phyloP scores from a whole-genome alignment of 345 rosid species.

The Clarkia xantiana region DNA sequence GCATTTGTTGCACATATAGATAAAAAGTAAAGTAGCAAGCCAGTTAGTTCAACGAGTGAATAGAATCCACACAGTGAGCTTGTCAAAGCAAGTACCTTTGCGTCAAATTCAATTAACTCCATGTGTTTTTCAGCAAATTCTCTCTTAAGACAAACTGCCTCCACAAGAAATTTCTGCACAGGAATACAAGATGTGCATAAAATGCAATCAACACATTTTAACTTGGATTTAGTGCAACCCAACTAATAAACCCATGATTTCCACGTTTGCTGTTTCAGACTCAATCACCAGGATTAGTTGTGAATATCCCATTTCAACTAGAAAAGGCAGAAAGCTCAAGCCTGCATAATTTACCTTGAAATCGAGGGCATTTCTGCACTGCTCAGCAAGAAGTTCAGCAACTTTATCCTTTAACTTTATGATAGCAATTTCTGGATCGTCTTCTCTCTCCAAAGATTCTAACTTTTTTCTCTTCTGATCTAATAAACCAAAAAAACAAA shows the following conservation, averaged over 20 bases:
- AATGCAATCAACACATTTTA: not conserved
- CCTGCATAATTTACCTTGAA: constrained; percentile 33
- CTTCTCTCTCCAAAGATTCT: constrained; percentile 46
- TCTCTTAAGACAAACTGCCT: constrained; percentile 47
- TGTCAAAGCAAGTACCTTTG: constrained; percentile 40
- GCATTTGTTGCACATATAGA: too few species aligned
- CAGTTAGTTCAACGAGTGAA: not conserved
- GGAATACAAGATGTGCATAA: not conserved
- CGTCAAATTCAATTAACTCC: constrained; percentile 61
- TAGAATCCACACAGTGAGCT: not conserved
- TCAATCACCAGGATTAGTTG: too few species aligned
- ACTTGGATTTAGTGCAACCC: not conserved
- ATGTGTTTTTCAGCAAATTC: constrained; percentile 42
- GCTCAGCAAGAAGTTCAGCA: constrained; percentile 32
- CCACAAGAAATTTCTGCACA: constrained; percentile 42
- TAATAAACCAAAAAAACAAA: constrained; percentile 8
- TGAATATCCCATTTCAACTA: too few species aligned
- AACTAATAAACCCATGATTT: too few species aligned
- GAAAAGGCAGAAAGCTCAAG: constrained; percentile 2
- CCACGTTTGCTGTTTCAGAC: too few species aligned
- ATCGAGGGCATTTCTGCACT: constrained; percentile 31
- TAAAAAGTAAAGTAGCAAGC: constrained; percentile 1
- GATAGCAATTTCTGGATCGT: constrained; percentile 45
- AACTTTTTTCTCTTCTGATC: constrained; percentile 54
- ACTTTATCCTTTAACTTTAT: constrained; percentile 50